Evolutionary conservation across 2,329 filamentous ascomycete species (phyloP).

Genomic region (Aspergillus calidoustus): DNA sequence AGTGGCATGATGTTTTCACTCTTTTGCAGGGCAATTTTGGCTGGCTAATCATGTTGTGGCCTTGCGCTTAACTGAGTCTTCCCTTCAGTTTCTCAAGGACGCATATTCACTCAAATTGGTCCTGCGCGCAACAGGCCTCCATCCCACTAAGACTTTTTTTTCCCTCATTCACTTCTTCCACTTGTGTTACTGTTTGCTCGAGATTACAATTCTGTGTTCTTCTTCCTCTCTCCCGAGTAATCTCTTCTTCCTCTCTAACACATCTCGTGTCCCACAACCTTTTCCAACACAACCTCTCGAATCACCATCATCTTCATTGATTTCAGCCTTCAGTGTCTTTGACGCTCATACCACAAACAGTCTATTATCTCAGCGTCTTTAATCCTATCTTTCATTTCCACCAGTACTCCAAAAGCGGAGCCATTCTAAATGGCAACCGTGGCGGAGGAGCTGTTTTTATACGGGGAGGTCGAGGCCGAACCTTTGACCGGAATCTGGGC

Average conservation of each 20-base stretch:
- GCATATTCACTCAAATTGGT: not conserved
- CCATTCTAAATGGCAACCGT: constrained; percentile 22
- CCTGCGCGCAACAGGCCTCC: not conserved
- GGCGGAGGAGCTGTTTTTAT: constrained; percentile 23
- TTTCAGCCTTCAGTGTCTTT: not conserved
- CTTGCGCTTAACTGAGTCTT: not conserved
- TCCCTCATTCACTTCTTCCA: not conserved
- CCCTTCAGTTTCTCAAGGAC: not conserved
- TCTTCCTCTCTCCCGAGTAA: not conserved
- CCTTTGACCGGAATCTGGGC: constrained; percentile 3
- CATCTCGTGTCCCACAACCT: not conserved
- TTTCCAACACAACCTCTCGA: not conserved
- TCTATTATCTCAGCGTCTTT: not conserved
- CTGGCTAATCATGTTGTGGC: not conserved
- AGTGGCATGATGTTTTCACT: no score
- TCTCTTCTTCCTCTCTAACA: not conserved
- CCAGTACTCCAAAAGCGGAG: not conserved
- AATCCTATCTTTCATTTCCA: not conserved
- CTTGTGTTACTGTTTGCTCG: not conserved
- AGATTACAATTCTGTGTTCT: not conserved
- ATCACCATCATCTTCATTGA: not conserved
- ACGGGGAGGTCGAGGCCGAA: constrained; percentile 17
- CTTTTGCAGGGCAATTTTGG: not conserved
- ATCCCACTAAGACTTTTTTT: not conserved
- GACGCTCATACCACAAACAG: not conserved